A percentile compares a stretch with the other conserved stretches of the same genome.
These are phyloP conservation scores for Setaria italica DNA, from an alignment of 202 grass and related monocot species.

Conservation along the genomic window DNA sequence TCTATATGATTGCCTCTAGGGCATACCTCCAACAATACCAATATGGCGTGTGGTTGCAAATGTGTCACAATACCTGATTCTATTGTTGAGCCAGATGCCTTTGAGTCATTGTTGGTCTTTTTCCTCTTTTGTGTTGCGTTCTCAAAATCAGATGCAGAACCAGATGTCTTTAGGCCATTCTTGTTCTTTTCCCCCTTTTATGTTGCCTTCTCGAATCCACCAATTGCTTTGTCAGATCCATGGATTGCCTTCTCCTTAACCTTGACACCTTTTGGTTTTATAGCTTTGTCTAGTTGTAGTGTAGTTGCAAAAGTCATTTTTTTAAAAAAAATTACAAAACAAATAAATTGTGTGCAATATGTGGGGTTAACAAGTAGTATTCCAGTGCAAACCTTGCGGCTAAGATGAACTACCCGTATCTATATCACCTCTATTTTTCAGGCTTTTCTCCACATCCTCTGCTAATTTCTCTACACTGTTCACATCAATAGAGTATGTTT, in stretches of 20 bases:
- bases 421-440: not conserved
- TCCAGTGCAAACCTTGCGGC: not conserved
- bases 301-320: not conserved
- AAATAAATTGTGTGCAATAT: not conserved
- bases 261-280: not conserved
- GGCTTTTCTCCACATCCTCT: not conserved
- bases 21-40: no score
- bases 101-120: no score
- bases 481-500: not conserved
- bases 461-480: slow-evolving; percentile 1
- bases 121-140: no score
- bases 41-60: no score
- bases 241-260: not conserved
- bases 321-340: no score
- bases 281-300: not conserved
- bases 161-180: not conserved
- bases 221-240: not conserved
- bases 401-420: not conserved
- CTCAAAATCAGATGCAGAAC: not conserved
- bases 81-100: no score
- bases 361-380: not conserved
- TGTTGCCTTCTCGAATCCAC: slow-evolving; percentile 12
- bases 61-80: no score
- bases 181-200: not conserved
- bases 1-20: no score